A percentile compares a stretch with the other conserved stretches of the same genome.
Conservation (phyloP, 345 rosid species). For the Populus pruinosa region DNA sequence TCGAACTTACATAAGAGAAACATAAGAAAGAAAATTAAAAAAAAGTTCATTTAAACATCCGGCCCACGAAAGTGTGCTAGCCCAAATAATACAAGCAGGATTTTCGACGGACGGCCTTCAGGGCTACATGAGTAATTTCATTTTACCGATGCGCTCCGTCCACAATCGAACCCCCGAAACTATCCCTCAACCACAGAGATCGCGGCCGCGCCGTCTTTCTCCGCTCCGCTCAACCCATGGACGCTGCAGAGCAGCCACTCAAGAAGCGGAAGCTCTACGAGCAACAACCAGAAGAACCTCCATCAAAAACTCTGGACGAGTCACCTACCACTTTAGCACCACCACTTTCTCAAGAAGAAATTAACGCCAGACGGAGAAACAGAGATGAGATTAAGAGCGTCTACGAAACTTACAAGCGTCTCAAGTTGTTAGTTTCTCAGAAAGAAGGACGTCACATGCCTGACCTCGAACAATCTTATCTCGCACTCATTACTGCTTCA, state of each 20-base stretch:
- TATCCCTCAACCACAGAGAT: neutral
- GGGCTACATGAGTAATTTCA: conserved; percentile 8
- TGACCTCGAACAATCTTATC: conserved; percentile 69
- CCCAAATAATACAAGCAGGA: too few species aligned
- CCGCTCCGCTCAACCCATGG: conserved; percentile 10
- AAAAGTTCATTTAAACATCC: too few species aligned
- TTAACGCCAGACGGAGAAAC: conserved; percentile 56
- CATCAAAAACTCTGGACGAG: conserved; percentile 17
- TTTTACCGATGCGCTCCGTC: neutral
- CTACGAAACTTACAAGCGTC: conserved; percentile 72
- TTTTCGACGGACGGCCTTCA: neutral
- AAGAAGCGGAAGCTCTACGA: conserved; percentile 85
- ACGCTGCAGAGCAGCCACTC: conserved; percentile 73
- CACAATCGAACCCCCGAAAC: neutral
- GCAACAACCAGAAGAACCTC: conserved; percentile 29
- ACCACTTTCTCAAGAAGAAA: conserved; percentile 63
- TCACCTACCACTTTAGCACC: conserved; percentile 38
- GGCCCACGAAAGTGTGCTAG: too few species aligned
- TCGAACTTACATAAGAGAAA: too few species aligned
- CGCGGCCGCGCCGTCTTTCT: neutral
- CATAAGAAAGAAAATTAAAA: too few species aligned
- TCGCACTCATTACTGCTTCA: conserved; percentile 70
- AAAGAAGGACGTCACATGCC: conserved; percentile 53
- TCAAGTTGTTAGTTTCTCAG: conserved; percentile 57
- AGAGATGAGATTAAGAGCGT: conserved; percentile 77